Percentiles rank a stretch among this genome's conserved stretches.
phyloP scores from a whole-genome alignment of 495 filamentous ascomycete genomes.

The Neurospora sp. region DNA sequence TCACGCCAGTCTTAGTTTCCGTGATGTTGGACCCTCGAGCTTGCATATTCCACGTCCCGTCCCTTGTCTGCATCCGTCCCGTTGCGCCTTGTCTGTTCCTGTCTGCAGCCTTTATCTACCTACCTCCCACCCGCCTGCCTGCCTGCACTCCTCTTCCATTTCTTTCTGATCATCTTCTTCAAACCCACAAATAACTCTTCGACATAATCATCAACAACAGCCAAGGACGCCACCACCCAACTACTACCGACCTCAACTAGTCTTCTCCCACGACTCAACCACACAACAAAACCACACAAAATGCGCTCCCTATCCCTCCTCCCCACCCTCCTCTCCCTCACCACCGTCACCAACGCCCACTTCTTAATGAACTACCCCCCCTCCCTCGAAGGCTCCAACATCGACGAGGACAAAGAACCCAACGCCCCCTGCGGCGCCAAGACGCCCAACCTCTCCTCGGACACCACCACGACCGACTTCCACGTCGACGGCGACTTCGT shows the following conservation, averaged over 20 bases:
- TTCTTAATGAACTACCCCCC: conserved; percentile 36
- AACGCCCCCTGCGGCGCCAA: conserved; percentile 39
- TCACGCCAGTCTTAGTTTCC: neutral
- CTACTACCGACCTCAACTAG: too few species aligned
- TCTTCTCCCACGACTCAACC: too few species aligned
- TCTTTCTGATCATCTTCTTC: neutral
- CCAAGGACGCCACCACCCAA: neutral
- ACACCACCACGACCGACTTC: conserved; percentile 31
- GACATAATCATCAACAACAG: neutral
- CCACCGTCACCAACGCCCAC: conserved; percentile 30
- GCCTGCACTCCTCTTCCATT: neutral
- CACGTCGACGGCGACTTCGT: conserved; percentile 41
- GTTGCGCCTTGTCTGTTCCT: neutral
- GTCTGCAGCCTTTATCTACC: neutral
- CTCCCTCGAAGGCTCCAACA: conserved; percentile 26
- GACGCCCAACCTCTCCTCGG: conserved; percentile 20
- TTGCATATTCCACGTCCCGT: neutral
- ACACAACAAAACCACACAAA: neutral
- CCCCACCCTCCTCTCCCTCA: conserved; percentile 7
- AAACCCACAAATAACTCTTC: neutral
- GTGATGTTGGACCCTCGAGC: neutral
- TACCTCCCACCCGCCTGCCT: neutral
- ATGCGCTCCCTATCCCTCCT: conserved; percentile 15
- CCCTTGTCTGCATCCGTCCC: neutral
- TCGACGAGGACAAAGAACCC: conserved; percentile 33